A percentile compares a stretch with the other conserved stretches of the same genome.
Conservation (phyloP, 2,329 filamentous ascomycete genomes). For the Sordariomycetes sp. region DNA sequence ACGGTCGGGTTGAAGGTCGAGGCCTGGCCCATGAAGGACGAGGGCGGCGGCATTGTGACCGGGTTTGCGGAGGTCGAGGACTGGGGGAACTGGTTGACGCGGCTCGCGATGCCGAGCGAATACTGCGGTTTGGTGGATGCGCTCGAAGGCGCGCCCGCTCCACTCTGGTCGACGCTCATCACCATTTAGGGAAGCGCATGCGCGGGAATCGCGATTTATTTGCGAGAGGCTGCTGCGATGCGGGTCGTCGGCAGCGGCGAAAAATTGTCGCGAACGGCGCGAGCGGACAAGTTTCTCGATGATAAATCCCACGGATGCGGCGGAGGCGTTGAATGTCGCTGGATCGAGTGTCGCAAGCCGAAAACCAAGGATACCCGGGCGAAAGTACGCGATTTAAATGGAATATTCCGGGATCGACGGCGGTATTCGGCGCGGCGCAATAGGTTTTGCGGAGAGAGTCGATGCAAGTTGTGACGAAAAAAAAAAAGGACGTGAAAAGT, state of each 20-base stretch:
- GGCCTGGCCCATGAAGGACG: background rate
- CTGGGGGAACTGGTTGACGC: background rate
- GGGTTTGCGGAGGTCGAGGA: background rate
- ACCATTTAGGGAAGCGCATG: constrained; percentile 15
- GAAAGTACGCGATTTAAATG: background rate
- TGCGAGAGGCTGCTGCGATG: background rate
- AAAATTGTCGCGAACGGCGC: background rate
- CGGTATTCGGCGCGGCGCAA: constrained; percentile 3
- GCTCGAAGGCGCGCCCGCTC: constrained; percentile 11
- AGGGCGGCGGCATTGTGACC: background rate
- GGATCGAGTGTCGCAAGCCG: background rate
- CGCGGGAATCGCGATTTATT: constrained; percentile 7
- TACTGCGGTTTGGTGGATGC: constrained; percentile 12
- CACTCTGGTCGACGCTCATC: constrained; percentile 15
- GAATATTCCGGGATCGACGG: background rate
- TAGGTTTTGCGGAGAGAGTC: constrained; percentile 1
- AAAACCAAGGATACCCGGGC: background rate
- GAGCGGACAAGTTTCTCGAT: background rate
- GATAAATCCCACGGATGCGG: background rate
- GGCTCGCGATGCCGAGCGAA: background rate
- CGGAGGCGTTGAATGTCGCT: background rate
- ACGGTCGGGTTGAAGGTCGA: background rate
- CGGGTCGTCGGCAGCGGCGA: background rate
- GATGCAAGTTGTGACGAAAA: constrained; percentile 1
- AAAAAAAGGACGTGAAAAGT: constrained; percentile 1